Conservation (phyloP, 106 monocot genomes). For the Dactylorhiza incarnata region DNA sequence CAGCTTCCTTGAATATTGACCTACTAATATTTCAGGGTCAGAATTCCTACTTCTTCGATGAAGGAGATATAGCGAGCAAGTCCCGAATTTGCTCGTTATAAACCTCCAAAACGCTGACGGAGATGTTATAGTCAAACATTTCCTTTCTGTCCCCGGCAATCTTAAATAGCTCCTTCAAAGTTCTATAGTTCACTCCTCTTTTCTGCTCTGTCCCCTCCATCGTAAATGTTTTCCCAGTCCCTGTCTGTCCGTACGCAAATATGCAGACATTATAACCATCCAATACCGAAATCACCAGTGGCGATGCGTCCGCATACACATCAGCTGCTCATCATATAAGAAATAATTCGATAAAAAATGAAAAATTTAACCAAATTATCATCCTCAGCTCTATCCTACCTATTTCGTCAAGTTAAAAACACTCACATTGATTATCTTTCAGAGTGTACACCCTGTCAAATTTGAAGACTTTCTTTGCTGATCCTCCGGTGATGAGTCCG, state of each 20-base stretch:
- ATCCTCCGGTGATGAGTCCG: conserved; percentile 38
- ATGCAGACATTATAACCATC: conserved; percentile 93
- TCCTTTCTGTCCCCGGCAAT: conserved; percentile 58
- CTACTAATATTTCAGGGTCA: not conserved
- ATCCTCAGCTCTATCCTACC: not conserved
- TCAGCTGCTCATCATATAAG: conserved; percentile 28
- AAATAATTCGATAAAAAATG: not conserved
- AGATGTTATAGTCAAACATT: conserved; percentile 49
- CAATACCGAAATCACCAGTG: conserved; percentile 66
- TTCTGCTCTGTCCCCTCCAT: conserved; percentile 72
- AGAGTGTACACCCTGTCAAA: conserved; percentile 76
- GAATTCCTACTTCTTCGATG: conserved; percentile 58
- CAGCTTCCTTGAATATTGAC: not conserved
- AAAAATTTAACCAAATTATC: not conserved
- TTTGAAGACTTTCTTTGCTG: conserved; percentile 58
- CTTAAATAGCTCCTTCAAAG: conserved; percentile 70
- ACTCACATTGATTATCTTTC: conserved; percentile 65
- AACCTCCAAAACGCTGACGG: conserved; percentile 87
- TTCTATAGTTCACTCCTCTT: conserved; percentile 92
- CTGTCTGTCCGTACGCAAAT: conserved; percentile 89
- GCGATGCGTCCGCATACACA: conserved; percentile 78
- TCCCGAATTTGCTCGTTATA: conserved; percentile 91
- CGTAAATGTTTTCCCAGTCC: conserved; percentile 85
- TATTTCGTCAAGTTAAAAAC: not conserved
- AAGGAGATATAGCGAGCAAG: conserved; percentile 58